These are phyloP conservation scores for Fremontodendron californicum DNA, from an alignment of 345 rosid species.

Conservation along the genomic window DNA sequence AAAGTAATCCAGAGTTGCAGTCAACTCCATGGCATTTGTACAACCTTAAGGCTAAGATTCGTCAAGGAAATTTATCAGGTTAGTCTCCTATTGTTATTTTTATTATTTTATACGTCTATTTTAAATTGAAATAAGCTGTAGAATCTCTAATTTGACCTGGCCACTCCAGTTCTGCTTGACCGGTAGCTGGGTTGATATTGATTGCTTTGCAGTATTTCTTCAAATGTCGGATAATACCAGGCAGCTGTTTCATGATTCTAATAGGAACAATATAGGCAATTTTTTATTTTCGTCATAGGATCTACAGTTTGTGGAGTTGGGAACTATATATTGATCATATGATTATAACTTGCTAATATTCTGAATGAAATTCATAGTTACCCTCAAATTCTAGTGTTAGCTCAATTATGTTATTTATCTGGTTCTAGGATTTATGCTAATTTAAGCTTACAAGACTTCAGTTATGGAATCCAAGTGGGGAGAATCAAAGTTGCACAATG, in stretches of 20 bases:
- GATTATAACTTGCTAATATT: background rate
- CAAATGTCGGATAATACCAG: background rate
- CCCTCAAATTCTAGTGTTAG: background rate
- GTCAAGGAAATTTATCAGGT: conserved; percentile 44
- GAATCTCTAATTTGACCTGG: background rate
- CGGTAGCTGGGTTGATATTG: background rate
- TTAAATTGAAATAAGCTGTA: conserved; percentile 7
- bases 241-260: background rate
- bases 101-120: background rate
- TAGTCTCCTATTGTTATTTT: background rate
- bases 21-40: conserved; percentile 51
- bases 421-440: conserved; percentile 1
- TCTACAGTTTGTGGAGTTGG: background rate
- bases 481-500: background rate
- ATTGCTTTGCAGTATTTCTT: conserved; percentile 2
- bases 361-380: background rate
- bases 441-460: background rate
- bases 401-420: background rate
- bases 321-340: background rate
- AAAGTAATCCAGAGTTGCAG: conserved; percentile 41
- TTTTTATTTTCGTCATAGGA: background rate
- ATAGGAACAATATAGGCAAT: background rate
- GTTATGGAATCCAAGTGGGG: background rate
- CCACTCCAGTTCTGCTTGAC: background rate
- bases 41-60: conserved; percentile 48